Evolutionary conservation across 805 yeast species (phyloP).

Genomic region (Yamadazyma insecticola): DNA sequence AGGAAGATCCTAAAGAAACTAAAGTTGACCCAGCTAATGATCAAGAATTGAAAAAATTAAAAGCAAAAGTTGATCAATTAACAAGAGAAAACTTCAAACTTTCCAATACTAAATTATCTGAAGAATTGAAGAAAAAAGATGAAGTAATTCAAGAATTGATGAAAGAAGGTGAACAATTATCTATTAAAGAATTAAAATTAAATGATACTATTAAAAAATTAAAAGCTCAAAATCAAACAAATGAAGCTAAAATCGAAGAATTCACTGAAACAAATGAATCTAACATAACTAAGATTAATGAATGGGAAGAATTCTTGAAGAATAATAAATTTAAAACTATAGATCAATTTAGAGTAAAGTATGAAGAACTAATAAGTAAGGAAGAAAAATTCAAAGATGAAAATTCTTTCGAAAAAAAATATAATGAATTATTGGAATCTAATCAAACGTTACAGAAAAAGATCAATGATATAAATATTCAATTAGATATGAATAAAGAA

Average conservation of each 20-base stretch:
- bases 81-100: too few relatives aligned
- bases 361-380: constrained; percentile 10
- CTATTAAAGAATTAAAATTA: constrained; percentile 65
- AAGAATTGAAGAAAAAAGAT: constrained; percentile 45
- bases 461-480: constrained; percentile 26
- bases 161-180: constrained; percentile 71
- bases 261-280: constrained; percentile 27
- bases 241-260: constrained; percentile 26
- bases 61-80: too few relatives aligned
- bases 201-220: constrained; percentile 64
- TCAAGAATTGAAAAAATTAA: too few relatives aligned
- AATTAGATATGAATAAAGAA: constrained; percentile 25
- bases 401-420: constrained; percentile 18
- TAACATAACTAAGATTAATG: constrained; percentile 28
- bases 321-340: constrained; percentile 22
- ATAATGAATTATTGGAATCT: too few relatives aligned
- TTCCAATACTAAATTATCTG: neutral
- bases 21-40: neutral
- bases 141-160: constrained; percentile 59
- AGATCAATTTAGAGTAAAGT: constrained; percentile 22
- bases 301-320: constrained; percentile 32
- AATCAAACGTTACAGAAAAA: constrained; percentile 19
- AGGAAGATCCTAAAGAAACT: neutral
- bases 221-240: constrained; percentile 28
- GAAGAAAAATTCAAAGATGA: constrained; percentile 17